Percentiles rank a stretch among this genome's conserved stretches.
phyloP scores from a whole-genome alignment of 73 alveolate genomes.

The Tetrahymena elliotti region DNA sequence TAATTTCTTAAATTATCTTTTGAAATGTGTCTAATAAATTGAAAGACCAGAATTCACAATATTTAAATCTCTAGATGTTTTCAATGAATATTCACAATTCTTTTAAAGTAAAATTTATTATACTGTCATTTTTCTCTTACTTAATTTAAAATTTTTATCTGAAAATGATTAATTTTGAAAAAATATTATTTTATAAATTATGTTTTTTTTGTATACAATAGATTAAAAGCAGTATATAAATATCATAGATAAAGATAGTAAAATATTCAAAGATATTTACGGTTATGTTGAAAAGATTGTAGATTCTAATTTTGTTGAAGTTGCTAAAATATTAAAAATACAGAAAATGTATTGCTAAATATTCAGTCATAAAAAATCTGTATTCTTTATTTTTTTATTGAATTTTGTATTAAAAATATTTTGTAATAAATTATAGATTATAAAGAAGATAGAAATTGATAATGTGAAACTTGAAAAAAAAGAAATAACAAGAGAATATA shows the following conservation, averaged over 20 bases:
- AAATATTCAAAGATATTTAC: neutral
- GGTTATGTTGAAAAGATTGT: neutral
- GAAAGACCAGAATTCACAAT: neutral
- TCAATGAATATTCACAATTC: neutral
- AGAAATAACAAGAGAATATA: neutral
- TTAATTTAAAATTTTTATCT: too few relatives aligned
- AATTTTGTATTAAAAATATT: too few relatives aligned
- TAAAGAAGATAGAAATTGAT: neutral
- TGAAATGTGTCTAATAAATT: neutral
- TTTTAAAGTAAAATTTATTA: neutral
- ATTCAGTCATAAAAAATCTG: neutral
- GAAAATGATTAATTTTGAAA: too few relatives aligned
- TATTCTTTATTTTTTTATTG: neutral
- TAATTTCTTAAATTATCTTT: neutral
- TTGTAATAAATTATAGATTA: neutral
- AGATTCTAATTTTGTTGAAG: neutral
- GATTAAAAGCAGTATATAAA: neutral
- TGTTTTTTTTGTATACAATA: neutral
- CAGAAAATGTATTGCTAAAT: neutral
- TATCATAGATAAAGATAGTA: neutral
- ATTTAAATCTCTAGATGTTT: neutral
- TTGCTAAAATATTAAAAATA: neutral
- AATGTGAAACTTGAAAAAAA: neutral
- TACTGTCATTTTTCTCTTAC: too few relatives aligned
- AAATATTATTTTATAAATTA: too few relatives aligned